Conservation (phyloP, 768 basidiomycete species). For the Pilatotrama ljubarskyi region DNA sequence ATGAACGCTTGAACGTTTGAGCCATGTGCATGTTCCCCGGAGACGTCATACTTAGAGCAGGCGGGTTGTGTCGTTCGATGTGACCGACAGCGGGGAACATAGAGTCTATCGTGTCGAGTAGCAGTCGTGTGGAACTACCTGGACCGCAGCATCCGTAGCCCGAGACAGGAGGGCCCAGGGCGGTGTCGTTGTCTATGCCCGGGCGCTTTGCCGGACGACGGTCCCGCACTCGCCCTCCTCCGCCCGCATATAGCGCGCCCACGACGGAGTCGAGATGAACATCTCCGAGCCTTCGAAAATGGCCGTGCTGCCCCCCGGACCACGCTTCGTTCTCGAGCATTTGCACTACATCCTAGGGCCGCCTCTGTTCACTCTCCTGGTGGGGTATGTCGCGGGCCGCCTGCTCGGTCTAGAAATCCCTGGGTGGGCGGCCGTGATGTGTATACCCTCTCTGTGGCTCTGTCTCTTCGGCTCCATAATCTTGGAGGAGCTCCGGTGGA, state of each 20-base stretch:
- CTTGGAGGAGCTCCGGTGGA: background rate
- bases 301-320: conserved; percentile 4
- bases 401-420: background rate
- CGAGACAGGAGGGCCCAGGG: too few relatives aligned
- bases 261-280: background rate
- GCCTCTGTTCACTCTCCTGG: background rate
- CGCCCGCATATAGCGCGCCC: background rate
- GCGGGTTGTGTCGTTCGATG: too few relatives aligned
- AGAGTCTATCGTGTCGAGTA: too few relatives aligned
- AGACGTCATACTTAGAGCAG: background rate
- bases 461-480: background rate
- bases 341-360: background rate
- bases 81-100: too few relatives aligned
- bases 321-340: background rate
- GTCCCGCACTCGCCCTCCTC: background rate
- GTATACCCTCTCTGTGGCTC: background rate
- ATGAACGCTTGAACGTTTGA: too few relatives aligned
- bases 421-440: background rate
- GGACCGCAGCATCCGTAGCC: too few relatives aligned
- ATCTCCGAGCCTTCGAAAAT: background rate
- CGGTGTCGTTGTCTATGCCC: too few relatives aligned
- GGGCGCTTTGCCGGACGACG: background rate
- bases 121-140: too few relatives aligned
- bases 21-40: background rate
- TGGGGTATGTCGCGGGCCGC: background rate